Evolutionary conservation across 164 flowering plant genomes (phyloP), one percentile per base, ranked within the genome.

Genomic region (Vitis riparia): DNA sequence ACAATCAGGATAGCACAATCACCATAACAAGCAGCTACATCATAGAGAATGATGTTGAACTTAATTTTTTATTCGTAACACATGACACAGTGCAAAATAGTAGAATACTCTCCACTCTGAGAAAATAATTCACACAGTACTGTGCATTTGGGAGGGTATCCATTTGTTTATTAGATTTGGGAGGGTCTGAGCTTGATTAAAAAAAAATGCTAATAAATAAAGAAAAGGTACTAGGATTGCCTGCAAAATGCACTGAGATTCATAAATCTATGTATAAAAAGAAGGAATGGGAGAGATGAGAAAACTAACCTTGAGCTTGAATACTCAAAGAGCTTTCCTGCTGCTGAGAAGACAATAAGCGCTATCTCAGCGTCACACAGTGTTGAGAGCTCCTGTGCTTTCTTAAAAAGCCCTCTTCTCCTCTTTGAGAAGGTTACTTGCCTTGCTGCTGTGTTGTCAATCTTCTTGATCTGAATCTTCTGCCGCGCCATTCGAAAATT

Each of bases 301-400:
- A 17, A 23, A 23, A 23, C 27, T 23, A 61, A 87, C 90, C 86
- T 83, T 14, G 90, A 75, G 79, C 79, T 84, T 17, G 89, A 72
- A 65, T 76, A 87, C 51, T 87, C 83, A 65, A 80, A 84, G 76
- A 85, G 86, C 71, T 82, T 87, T 2, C 91, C 91, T 29, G 87
- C 79, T 3, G 86, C 70, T 50, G 91, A 87, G 74, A 85, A 87
- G 63, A 85, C 77, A 37, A 87, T 72, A 74, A 85, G 82, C 67
- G 81, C 90, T 37, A 87, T 80, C 67, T 87, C 87, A 29, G 88
- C 91, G 71, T 88, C 91, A 58, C 91, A 88, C 19, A 86, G 87
- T 71, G 78, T 81, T 9, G 90, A 75, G 49, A 88, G 89, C 73
- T 88, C 91, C n/a, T 77, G 64, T 51, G 89, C 89, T 65, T 88